phyloP scores from a whole-genome alignment of 2,329 filamentous ascomycete species.

The Neurospora crassa region DNA sequence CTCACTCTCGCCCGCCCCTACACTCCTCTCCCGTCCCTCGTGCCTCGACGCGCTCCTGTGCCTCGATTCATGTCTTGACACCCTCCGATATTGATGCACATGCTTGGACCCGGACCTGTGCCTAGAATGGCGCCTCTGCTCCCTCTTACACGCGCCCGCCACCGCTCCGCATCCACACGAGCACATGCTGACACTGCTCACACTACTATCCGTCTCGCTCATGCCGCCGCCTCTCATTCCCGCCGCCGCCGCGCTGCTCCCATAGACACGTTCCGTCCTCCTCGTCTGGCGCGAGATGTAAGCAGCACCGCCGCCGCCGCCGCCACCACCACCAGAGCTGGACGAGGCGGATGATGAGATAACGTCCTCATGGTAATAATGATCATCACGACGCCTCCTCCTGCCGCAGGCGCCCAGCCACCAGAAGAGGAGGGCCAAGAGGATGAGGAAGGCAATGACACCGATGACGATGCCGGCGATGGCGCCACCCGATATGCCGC shows the following conservation, averaged over 20 bases:
- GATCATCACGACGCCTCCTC: not conserved
- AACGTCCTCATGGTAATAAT: not conserved
- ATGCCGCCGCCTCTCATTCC: not conserved
- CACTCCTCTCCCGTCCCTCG: not conserved
- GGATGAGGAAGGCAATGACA: not conserved
- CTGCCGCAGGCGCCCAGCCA: not conserved
- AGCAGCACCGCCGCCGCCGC: not conserved
- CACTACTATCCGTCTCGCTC: not conserved
- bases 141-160: not conserved
- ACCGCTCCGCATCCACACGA: not conserved
- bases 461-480: not conserved
- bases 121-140: not conserved
- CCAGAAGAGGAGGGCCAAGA: not conserved
- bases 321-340: not conserved
- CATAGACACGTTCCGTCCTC: not conserved
- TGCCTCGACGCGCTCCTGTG: not conserved
- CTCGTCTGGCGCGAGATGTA: not conserved
- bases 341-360: not conserved
- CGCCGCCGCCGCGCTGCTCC: not conserved
- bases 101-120: not conserved
- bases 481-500: not conserved
- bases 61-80: not conserved
- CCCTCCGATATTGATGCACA: not conserved
- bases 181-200: not conserved
- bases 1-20: not conserved